A percentile compares a stretch with the other conserved stretches of the same genome.
phyloP scores from a whole-genome alignment of 176 grass and related monocot species.

The Hsuehochloa calcarea region DNA sequence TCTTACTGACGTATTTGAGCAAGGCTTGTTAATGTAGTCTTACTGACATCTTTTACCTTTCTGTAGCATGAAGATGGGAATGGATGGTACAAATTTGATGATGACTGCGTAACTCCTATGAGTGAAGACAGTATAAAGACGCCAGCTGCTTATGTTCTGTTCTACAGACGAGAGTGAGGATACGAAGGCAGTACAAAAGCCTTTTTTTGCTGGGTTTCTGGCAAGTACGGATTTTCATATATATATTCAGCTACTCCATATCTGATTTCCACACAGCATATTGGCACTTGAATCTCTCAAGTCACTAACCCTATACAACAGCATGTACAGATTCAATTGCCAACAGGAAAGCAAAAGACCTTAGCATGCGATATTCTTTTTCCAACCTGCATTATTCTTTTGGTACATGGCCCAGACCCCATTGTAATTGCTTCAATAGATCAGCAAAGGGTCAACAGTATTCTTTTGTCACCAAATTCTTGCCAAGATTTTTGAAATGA shows the following conservation, averaged over 20 bases:
- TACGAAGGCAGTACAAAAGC: neutral
- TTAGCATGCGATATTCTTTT: conserved; percentile 44
- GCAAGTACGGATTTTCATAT: neutral
- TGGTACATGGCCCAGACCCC: conserved; percentile 27
- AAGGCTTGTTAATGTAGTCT: neutral
- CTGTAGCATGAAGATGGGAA: conserved; percentile 71
- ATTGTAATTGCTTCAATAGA: conserved; percentile 13
- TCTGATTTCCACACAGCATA: conserved; percentile 3
- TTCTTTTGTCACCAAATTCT: conserved; percentile 35
- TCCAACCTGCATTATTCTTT: conserved; percentile 24
- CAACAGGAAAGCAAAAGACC: conserved; percentile 14
- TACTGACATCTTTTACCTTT: conserved; percentile 37
- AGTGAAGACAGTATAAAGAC: conserved; percentile 72
- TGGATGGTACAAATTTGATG: conserved; percentile 91
- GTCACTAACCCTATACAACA: conserved; percentile 38
- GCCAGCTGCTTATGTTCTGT: conserved; percentile 85
- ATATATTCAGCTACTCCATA: neutral
- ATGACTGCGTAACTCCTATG: conserved; percentile 58
- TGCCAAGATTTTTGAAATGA: conserved; percentile 1
- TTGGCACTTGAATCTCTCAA: conserved; percentile 46
- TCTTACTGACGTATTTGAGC: neutral
- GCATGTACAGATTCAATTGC: conserved; percentile 58
- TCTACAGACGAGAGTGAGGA: conserved; percentile 65
- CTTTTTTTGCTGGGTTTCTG: conserved; percentile 13
- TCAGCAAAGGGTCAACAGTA: conserved; percentile 7